Conservation (phyloP, 1,284 basidiomycete species). For the Ustilago tritici region DNA sequence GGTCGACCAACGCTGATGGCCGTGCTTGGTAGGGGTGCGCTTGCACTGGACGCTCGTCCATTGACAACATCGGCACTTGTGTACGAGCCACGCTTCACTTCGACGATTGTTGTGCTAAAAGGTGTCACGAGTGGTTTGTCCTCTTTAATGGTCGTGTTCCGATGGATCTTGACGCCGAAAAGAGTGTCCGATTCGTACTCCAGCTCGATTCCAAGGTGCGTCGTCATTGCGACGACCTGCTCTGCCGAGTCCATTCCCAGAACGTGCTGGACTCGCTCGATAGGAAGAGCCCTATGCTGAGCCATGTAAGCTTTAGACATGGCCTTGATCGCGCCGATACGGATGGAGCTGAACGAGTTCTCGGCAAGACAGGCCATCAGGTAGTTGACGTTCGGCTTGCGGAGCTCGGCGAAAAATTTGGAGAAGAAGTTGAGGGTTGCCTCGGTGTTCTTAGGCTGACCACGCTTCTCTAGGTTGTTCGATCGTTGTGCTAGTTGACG, state of each 20-base stretch:
- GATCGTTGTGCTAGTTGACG: constrained; percentile 83
- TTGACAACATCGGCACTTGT: constrained; percentile 82
- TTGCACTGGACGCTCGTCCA: constrained; percentile 71
- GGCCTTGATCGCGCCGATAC: constrained; percentile 73
- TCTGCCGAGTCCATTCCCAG: constrained; percentile 57
- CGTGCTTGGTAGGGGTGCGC: constrained; percentile 8
- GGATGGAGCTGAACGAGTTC: constrained; percentile 72
- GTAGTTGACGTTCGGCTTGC: constrained; percentile 70
- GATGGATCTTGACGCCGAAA: constrained; percentile 34
- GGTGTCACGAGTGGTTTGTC: constrained; percentile 68
- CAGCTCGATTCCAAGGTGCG: constrained; percentile 68
- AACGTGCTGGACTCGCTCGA: constrained; percentile 38
- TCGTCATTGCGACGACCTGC: constrained; percentile 63
- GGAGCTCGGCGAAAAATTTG: constrained; percentile 72
- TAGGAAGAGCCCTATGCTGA: constrained; percentile 64
- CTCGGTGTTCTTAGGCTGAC: constrained; percentile 71
- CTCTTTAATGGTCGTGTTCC: constrained; percentile 74
- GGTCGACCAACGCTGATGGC: neutral
- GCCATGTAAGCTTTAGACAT: constrained; percentile 72
- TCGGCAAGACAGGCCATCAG: constrained; percentile 74
- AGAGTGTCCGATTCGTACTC: constrained; percentile 48
- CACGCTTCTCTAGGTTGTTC: constrained; percentile 74
- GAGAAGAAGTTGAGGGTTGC: constrained; percentile 75
- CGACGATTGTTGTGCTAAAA: constrained; percentile 76
- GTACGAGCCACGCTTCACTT: constrained; percentile 77